Evolutionary conservation across 1,139 yeast genomes (phyloP), one percentile per base, ranked within the genome.

Genomic region (Yamadazyma diddensiae): DNA sequence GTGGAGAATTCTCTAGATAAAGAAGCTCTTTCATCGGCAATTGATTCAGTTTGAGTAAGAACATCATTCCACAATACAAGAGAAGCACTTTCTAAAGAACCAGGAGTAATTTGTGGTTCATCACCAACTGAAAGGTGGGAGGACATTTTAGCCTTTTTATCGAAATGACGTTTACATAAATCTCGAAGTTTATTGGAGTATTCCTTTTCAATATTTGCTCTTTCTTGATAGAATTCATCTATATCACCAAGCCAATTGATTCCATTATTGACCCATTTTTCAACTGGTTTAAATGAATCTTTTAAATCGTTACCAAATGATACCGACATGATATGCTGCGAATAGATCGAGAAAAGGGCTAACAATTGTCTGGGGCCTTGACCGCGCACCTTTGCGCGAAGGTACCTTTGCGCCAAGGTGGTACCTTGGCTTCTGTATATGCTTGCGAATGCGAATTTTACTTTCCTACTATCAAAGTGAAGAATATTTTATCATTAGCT

Each of bases 21-120:
- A 29, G 70, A 59, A 21, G 59, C 55, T 47, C 78, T 79, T 49
- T 86, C 95, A 33, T 72, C 76, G 18, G 95, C 83, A 28, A 86
- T 74, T 18, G 73, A 67, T 54, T 90, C 97, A 0, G 97, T 86
- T 52, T 87, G 94, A 5, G 86, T 74, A 40, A 92, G 68, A 10
- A 92, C 77, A 45, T 87, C 95, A 29, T 79, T 85, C 98, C 98
- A 92, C 4, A 95, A 77, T n/a, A 87, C 95, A 43, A 90, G 62
- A n/a, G 87, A 73, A 0, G 97, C 96, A 43, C 86, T 76, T 52
- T 94, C 98, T 32, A 92, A 65, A 0, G 97, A 88, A 0, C 99
- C 98, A 0, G 98, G 97, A 0, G 99, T 92, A 34, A 86, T 74
- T 28, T 79, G 76, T 0, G 99, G 98, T 17, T 77, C 75, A 42